Evolutionary conservation across 495 filamentous ascomycete species (phyloP), one percentile per base, ranked within the genome.

Genomic region (Podospora pseudopauciseta): DNA sequence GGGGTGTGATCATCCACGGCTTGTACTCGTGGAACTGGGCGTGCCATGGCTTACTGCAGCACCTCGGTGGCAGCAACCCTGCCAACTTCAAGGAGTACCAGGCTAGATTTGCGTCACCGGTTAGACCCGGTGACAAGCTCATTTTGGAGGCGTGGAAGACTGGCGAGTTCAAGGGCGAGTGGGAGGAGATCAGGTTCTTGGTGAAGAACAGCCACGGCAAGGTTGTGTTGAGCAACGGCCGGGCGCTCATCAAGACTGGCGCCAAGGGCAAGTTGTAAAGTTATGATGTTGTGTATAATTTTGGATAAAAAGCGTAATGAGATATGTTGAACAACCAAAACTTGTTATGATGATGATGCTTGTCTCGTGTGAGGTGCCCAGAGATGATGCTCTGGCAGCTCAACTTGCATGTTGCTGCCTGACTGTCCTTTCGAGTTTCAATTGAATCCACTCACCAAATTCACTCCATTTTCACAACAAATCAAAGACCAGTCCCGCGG

Each of bases 1-100:
- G 91, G 4, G 92, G 93, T 55, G 85, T 87, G 67, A 97, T 96
- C 74, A 93, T 96, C 76, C 93, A 96, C 79, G 93, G 93, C 30
- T 81, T 96, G 30, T 96, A 86, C 78, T 91, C 88, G 67, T 96
- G 90, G 89, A 97, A 96, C 78, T 84, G 87, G 62, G 83, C 91
- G 1, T 86, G 85, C n/a, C 92, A 95, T 73, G 89, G 82, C n/a
- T 77, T 96, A 60, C 80, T 96, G 34, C 81, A 89, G 73, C 80
- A 83, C 62, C 79, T 96, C 11, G 92, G 93, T 28, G 89, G 85
- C 5, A 91, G 90, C 74, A 84, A 97, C 75, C 88, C 92, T 1
- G 84, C 82, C 54, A 94, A 94, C 69, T 82, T 97, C 65, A 89
- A 86, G 77, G 90, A 92, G 77, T 96, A 92, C 81, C 91, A 95